These are phyloP conservation scores for Cornus kousa DNA, from an alignment of 148 eudicot genomes.

Conservation along the genomic window DNA sequence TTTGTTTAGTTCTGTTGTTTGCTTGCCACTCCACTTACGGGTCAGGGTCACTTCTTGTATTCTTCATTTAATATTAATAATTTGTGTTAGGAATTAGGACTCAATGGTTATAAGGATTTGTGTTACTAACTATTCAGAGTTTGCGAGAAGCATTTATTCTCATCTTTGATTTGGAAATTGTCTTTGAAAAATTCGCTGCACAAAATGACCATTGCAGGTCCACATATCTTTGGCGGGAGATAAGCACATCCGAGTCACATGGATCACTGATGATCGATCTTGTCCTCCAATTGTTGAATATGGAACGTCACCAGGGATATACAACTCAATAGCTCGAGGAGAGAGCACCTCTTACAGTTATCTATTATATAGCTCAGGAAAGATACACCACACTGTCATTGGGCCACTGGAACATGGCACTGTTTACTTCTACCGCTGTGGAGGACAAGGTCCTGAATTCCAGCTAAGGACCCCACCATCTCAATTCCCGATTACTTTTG, in stretches of 20 bases:
- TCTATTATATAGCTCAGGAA: conserved; percentile 69
- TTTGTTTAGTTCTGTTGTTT: no score
- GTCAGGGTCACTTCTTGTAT: background rate
- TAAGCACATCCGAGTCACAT: conserved; percentile 79
- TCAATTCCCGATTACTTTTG: conserved; percentile 73
- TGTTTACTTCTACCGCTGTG: conserved; percentile 78
- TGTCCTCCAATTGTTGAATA: conserved; percentile 79
- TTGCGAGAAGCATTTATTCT: background rate
- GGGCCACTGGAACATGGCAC: conserved; percentile 74
- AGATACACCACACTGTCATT: conserved; percentile 85
- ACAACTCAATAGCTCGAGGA: conserved; percentile 58
- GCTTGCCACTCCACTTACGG: no score
- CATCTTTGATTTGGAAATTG: background rate
- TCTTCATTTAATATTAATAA: background rate
- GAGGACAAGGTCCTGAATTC: conserved; percentile 77
- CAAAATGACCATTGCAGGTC: conserved; percentile 54
- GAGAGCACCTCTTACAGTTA: conserved; percentile 74
- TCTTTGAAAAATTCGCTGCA: background rate
- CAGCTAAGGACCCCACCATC: conserved; percentile 86
- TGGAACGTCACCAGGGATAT: conserved; percentile 71
- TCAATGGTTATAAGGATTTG: background rate
- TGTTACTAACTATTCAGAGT: background rate
- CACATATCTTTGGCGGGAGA: conserved; percentile 91
- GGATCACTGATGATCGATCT: conserved; percentile 68
- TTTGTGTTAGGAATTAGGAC: background rate